phyloP scores from a whole-genome alignment of 139 green algal genomes.

The Chlorella sp. region DNA sequence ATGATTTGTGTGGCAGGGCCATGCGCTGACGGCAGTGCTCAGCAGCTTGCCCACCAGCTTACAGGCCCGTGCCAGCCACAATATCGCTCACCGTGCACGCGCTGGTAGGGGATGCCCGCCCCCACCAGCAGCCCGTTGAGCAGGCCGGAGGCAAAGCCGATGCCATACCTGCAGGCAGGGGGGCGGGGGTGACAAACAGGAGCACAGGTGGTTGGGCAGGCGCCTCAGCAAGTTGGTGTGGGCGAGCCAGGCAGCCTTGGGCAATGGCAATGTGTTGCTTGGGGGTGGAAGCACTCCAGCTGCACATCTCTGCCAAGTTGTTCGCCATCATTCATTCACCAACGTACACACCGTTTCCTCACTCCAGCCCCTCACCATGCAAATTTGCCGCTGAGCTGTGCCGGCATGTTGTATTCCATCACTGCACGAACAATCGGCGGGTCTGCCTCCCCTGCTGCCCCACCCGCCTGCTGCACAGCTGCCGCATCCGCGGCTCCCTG shows the following conservation, averaged over 20 bases:
- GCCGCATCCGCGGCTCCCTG: background rate
- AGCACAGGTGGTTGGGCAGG: too few species aligned
- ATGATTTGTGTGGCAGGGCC: too few species aligned
- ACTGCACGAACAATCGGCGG: conserved; percentile 46
- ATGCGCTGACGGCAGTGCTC: too few species aligned
- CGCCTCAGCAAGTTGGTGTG: too few species aligned
- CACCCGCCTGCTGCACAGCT: background rate
- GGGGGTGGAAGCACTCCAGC: too few species aligned
- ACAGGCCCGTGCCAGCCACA: background rate
- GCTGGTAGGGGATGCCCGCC: conserved; percentile 54
- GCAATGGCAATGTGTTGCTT: too few species aligned
- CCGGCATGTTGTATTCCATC: conserved; percentile 57
- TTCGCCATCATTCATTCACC: too few species aligned
- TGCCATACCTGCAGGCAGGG: conserved; percentile 22
- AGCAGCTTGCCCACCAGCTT: background rate
- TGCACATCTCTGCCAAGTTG: too few species aligned
- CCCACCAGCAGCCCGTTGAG: conserved; percentile 65
- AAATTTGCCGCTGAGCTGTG: conserved; percentile 62
- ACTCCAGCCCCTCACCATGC: conserved; percentile 43
- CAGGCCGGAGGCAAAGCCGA: conserved; percentile 57
- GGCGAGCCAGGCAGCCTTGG: too few species aligned
- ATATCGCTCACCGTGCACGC: background rate
- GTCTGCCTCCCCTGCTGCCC: background rate
- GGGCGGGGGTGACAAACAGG: too few species aligned
- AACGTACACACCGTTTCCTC: too few species aligned